Evolutionary conservation across 2,329 filamentous ascomycete species (phyloP), one percentile per base, ranked within the genome.

Genomic region (Diplodia mutila): DNA sequence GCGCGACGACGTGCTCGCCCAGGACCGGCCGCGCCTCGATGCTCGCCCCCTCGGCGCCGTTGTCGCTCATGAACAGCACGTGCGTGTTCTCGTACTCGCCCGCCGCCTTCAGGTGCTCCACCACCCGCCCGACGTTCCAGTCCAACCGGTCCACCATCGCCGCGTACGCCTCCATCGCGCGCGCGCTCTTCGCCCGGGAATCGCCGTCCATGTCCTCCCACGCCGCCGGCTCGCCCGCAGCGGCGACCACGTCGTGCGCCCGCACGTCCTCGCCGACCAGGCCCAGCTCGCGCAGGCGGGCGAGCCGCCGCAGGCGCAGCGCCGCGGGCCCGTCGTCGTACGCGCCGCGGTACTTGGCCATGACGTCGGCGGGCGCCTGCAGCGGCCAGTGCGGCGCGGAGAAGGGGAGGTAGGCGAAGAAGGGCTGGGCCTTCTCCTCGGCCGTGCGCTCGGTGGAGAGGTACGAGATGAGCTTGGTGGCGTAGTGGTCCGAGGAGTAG

Each of bases 141-240:
- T 90, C 88, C 66, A 89, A 88, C 59, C 80, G 81, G 67, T 89
- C 86, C 2, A 89, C 87, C 86, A 90, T 90, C 12, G 80, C 88
- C 0, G 88, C 87, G 68, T 85, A 90, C 3, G 85, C 83, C 72
- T 89, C 87, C 87, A 89, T 89, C 0, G 85, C 83, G 34, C 78
- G 82, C 71, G 75, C 82, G 11, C 85, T 86, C 65, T 82, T 82
- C 2, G 78, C 78, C 64, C 78, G 78, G 67, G 83, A 81, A 34
- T 84, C 81, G 0, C 80, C 75, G 2, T 76, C 78, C 74, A 86
- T 74, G 4, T 82, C 80, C 2, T 75, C 73, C 84, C 84, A 86
- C 48, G 81, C 75, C 70, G 81, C 81, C 18, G 63, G 51, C 70
- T 82, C 82, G 4, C 82, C 77, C 66, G 83, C 81, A 23, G 82